Base-by-base conservation (phyloP, 768 basidiomycete species). In the Chalciporus sphaerocephalus region DNA sequence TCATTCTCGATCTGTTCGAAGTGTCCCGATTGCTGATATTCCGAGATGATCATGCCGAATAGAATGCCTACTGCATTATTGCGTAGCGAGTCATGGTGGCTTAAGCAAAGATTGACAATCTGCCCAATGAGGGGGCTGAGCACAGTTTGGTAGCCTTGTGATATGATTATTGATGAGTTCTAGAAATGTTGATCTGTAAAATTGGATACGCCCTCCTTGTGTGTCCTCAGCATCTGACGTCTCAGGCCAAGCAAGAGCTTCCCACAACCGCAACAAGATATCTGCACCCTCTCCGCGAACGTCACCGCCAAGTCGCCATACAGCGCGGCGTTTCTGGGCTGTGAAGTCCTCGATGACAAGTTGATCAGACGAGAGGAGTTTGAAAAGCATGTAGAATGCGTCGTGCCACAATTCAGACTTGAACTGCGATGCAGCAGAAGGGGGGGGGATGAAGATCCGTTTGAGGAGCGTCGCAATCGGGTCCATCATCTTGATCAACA, bases 221-320 rank as follows among this genome's bases (percentile, higher is more conserved):
- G 82, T 69, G 42, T 74, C 68, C 41, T 57, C 64, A 11, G 42
- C 20, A 44, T 80, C 83, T 3, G 70, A 73, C 33, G 68, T 72
- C 49, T 87, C 82, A 6, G 82, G 79, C 79, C 84, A 86, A 4
- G 85, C 89, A 17, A 98, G 74, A 2, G 88, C 81, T 56, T 87
- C 80, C 95, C 95, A 98, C 5, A 94, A 69, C 24, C 75, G 80
- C 13, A 86, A 66, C 36, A 97, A 65, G 45, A 95, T 82, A 6
- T 79, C 71, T 2, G 92, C 87, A 13, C 92, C 94, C 63, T 95
- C 89, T 9, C 92, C 93, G 18, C 95, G 81, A 57, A 97, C 82
- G 67, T 98, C 95, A 21, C 93, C 93, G 5, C 89, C 92, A n/a
- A 97, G 79, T 28, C 91, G 80, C 94, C 94, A 97, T 9, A 94